Evolutionary conservation across 768 basidiomycete genomes (phyloP).

Genomic region (Leccinum arenicola): DNA sequence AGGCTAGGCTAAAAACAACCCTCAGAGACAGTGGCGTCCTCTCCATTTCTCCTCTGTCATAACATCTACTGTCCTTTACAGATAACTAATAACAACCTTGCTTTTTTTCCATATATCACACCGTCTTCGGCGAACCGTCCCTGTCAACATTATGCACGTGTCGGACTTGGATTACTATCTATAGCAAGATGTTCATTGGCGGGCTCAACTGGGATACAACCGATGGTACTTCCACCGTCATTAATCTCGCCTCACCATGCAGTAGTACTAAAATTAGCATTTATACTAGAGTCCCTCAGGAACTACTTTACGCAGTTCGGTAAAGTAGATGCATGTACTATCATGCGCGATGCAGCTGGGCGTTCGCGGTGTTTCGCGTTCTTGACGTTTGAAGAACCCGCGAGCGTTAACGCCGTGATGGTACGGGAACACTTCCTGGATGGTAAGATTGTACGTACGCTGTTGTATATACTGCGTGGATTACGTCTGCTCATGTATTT

Average conservation of each 20-base stretch:
- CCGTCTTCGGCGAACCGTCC: slow-evolving; percentile 26
- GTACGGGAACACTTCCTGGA: slow-evolving; percentile 92
- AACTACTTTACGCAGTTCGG: slow-evolving; percentile 96
- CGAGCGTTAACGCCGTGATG: slow-evolving; percentile 95
- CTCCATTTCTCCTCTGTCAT: slow-evolving; percentile 54
- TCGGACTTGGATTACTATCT: slow-evolving; percentile 30
- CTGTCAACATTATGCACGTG: slow-evolving; percentile 26
- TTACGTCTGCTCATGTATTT: slow-evolving; percentile 19
- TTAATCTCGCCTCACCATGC: slow-evolving; percentile 34
- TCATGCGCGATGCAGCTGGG: slow-evolving; percentile 96
- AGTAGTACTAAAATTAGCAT: slow-evolving; percentile 43
- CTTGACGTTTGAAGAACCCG: slow-evolving; percentile 90
- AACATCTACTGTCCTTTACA: slow-evolving; percentile 61
- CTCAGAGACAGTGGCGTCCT: slow-evolving; percentile 73
- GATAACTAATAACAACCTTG: slow-evolving; percentile 78
- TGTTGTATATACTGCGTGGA: slow-evolving; percentile 22
- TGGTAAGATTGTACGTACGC: slow-evolving; percentile 85
- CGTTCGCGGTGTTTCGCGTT: slow-evolving; percentile 98
- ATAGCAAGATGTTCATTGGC: slow-evolving; percentile 99
- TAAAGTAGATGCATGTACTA: slow-evolving; percentile 94
- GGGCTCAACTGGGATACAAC: slow-evolving; percentile 99
- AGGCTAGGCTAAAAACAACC: slow-evolving; percentile 70
- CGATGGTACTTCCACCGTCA: slow-evolving; percentile 73
- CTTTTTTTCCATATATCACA: slow-evolving; percentile 34
- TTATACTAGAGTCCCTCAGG: slow-evolving; percentile 61